Base-by-base conservation (phyloP, 108 stramenopile genomes). In the Cyclotella sp. region DNA sequence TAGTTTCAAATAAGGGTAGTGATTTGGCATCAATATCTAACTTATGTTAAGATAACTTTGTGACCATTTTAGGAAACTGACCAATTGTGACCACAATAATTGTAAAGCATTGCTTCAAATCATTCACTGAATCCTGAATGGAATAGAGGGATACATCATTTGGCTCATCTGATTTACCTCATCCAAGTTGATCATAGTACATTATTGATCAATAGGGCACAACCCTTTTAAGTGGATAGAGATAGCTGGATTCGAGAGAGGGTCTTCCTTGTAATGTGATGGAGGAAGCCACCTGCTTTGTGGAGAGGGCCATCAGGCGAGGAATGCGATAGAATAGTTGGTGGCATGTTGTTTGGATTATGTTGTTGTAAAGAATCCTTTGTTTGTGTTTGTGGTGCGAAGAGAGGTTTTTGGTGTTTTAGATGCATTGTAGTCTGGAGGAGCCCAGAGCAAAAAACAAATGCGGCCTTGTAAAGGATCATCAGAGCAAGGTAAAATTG, bases 261-360 rank as follows among this genome's bases (percentile, higher is more conserved):
- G 92, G 92, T 16, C 92, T 89, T 19, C 92, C 92, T 52, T 90
- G 89, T n/a, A 87, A 29, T n/a, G 77, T 75, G 3, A 93, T 51
- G 30, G 90, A 63, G 10, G 92, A 86, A 30, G 87, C 81, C 7
- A 59, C 63, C 42, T 72, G 76, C 30, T 27, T 8, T 4, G 81
- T 77, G 0, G 81, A 72, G 16, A 82, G 29, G 19, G 61, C 52
- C 76, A 77, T 66, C 10, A 76, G 81, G 14, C 76, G 70, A 18
- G 47, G 30, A 16, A 76, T 15, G 16, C 79, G 79, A 39, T 76
- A 68, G 55, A 57, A 29, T n/a, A 76, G 40, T 22, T 68, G 44
- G 39, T 76, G 75, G n/a, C 30, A 18, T 2, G 53, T 13, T 55
- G 44, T 54, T 76, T 66, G 1, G 63, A 28, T 16, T 66, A 39